Conservation (phyloP, 371 early-diverging fungal genomes). For the Catenaria anguillulae region DNA sequence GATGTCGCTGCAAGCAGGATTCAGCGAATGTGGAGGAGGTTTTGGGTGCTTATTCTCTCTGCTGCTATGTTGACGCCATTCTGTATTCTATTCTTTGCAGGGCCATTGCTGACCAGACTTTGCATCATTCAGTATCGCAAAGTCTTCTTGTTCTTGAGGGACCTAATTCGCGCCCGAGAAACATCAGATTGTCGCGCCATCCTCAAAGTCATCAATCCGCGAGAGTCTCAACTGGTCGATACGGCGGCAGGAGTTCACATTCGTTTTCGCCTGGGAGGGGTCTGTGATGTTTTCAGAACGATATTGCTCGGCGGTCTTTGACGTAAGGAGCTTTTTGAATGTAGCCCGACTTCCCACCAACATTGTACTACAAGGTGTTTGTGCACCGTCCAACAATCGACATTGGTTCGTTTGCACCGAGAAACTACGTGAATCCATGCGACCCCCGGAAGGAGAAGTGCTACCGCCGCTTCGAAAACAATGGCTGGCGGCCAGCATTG, state of each 20-base stretch:
- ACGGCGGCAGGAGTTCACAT: constrained; percentile 23
- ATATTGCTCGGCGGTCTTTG: no score
- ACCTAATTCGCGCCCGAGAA: constrained; percentile 26
- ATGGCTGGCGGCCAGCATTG: constrained; percentile 36
- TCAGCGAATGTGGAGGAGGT: constrained; percentile 24
- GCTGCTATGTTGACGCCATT: no score
- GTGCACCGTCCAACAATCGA: constrained; percentile 26
- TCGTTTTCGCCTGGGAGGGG: constrained; percentile 35
- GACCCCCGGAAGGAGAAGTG: constrained; percentile 22
- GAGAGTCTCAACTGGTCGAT: constrained; percentile 30
- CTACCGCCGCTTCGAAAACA: constrained; percentile 32
- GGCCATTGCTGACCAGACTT: no score
- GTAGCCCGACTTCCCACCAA: constrained; percentile 31
- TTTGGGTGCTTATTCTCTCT: no score
- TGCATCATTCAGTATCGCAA: no score
- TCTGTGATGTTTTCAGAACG: no score
- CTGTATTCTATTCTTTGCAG: no score
- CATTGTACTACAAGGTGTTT: constrained; percentile 34
- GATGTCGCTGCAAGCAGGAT: constrained; percentile 23
- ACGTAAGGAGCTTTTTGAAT: no score
- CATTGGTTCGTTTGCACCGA: constrained; percentile 31
- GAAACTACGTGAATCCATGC: constrained; percentile 25
- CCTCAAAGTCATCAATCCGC: constrained; percentile 31
- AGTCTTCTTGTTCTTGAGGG: constrained; percentile 26
- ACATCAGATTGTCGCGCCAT: constrained; percentile 22